Conservation (phyloP, 2,329 filamentous ascomycete genomes). For the Chaetomiaceae sp. region DNA sequence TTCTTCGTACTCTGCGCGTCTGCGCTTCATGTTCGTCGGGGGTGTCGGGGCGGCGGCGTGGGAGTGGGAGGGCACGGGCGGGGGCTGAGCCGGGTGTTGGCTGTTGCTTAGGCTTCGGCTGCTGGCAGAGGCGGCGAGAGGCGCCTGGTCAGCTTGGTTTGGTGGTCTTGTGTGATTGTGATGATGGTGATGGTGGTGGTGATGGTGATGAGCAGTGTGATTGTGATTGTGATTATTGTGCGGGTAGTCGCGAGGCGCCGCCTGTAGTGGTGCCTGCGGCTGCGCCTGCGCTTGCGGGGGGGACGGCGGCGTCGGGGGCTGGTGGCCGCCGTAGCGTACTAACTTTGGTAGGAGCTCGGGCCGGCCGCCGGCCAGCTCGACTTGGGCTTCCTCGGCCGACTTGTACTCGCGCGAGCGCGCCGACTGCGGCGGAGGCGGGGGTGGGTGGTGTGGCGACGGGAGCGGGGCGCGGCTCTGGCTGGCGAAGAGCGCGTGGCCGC, state of each 20-base stretch:
- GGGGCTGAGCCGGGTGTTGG: constrained; percentile 24
- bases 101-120: constrained; percentile 42
- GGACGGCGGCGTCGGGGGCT: constrained; percentile 87
- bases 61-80: constrained; percentile 22
- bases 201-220: background rate
- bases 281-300: constrained; percentile 51
- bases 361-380: constrained; percentile 83
- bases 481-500: constrained; percentile 51
- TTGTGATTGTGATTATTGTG: constrained; percentile 1
- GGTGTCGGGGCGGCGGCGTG: background rate
- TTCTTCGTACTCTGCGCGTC: constrained; percentile 91
- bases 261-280: constrained; percentile 3
- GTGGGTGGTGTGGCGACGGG: constrained; percentile 74
- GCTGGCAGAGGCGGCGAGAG: constrained; percentile 1
- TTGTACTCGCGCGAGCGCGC: constrained; percentile 79
- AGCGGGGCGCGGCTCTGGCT: constrained; percentile 64
- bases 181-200: constrained; percentile 2
- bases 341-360: constrained; percentile 89
- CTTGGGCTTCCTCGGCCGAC: constrained; percentile 92
- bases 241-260: background rate
- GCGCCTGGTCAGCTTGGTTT: constrained; percentile 12
- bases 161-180: constrained; percentile 15
- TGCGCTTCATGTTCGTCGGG: constrained; percentile 56
- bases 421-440: constrained; percentile 42
- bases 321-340: constrained; percentile 91